phyloP scores from a whole-genome alignment of 2,329 filamentous ascomycete species.

The Myotisia sp. region DNA sequence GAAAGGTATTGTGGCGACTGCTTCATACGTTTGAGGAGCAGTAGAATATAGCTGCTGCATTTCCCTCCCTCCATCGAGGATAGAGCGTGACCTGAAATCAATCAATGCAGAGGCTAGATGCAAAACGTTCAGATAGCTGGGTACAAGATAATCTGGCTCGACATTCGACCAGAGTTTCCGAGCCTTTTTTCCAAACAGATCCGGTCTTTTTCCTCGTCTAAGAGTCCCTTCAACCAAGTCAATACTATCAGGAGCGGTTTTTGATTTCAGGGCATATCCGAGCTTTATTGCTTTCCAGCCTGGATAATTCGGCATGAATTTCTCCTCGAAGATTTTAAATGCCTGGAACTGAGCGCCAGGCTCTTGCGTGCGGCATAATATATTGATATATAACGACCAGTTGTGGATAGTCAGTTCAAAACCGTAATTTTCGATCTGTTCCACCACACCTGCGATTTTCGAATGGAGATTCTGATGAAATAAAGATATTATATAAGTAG shows the following conservation, averaged over 20 bases:
- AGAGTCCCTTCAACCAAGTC: slow-evolving; percentile 20
- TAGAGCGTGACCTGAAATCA: slow-evolving; percentile 23
- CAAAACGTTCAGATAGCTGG: slow-evolving; percentile 32
- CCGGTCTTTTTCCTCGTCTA: slow-evolving; percentile 12
- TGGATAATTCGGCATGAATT: slow-evolving; percentile 64
- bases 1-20: slow-evolving; percentile 26
- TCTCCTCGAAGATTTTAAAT: slow-evolving; percentile 58
- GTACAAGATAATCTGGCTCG: slow-evolving; percentile 28
- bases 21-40: slow-evolving; percentile 26
- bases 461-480: slow-evolving; percentile 39
- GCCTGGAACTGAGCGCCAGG: slow-evolving; percentile 43
- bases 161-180: slow-evolving; percentile 24
- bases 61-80: slow-evolving; percentile 20
- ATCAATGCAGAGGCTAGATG: slow-evolving; percentile 29
- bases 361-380: slow-evolving; percentile 46
- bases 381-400: slow-evolving; percentile 65
- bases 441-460: slow-evolving; percentile 39
- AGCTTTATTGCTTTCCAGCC: slow-evolving; percentile 47
- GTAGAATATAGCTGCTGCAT: slow-evolving; percentile 17
- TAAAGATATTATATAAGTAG: slow-evolving; percentile 40
- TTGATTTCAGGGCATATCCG: slow-evolving; percentile 21
- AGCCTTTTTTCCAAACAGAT: slow-evolving; percentile 21
- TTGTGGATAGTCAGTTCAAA: slow-evolving; percentile 62
- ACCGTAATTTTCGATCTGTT: slow-evolving; percentile 47
- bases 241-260: slow-evolving; percentile 18